phyloP scores from a whole-genome alignment of 164 flowering plant genomes.

The Tetracentron sinense region DNA sequence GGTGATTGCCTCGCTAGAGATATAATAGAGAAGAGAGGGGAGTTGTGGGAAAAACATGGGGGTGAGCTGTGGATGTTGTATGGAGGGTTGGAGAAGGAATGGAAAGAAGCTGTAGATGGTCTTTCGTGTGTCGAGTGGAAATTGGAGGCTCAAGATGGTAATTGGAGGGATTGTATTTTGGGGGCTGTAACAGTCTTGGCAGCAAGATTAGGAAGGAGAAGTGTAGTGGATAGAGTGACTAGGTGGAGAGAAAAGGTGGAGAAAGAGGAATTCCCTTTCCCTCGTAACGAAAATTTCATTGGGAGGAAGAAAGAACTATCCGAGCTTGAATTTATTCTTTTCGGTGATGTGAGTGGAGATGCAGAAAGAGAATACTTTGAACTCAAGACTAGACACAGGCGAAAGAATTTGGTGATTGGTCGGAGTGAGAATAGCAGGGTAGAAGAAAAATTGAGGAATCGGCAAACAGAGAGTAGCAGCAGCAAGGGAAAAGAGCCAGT shows the following conservation, averaged over 20 bases:
- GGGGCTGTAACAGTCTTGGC: conserved; percentile 69
- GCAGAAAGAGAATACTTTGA: conserved; percentile 79
- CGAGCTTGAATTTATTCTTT: conserved; percentile 81
- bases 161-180: conserved; percentile 89
- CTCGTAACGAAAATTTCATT: conserved; percentile 74
- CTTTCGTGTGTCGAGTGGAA: conserved; percentile 77
- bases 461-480: conserved; percentile 27
- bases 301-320: conserved; percentile 90
- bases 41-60: conserved; percentile 84
- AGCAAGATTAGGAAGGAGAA: conserved; percentile 74
- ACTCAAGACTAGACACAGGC: conserved; percentile 60
- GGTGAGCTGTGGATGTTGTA: conserved; percentile 81
- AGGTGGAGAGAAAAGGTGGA: conserved; percentile 79
- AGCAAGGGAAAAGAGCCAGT: conserved; percentile 79
- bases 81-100: conserved; percentile 85
- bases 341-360: conserved; percentile 80
- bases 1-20: conserved; percentile 83
- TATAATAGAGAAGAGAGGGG: conserved; percentile 83
- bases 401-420: conserved; percentile 55
- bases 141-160: conserved; percentile 76
- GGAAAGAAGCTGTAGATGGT: conserved; percentile 79
- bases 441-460: conserved; percentile 38
- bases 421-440: conserved; percentile 39
- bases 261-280: conserved; percentile 83
- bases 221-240: conserved; percentile 65